A percentile compares a stretch with the other conserved stretches of the same genome.
phyloP scores from a whole-genome alignment of 345 rosid genomes.

The Turnera subulata region DNA sequence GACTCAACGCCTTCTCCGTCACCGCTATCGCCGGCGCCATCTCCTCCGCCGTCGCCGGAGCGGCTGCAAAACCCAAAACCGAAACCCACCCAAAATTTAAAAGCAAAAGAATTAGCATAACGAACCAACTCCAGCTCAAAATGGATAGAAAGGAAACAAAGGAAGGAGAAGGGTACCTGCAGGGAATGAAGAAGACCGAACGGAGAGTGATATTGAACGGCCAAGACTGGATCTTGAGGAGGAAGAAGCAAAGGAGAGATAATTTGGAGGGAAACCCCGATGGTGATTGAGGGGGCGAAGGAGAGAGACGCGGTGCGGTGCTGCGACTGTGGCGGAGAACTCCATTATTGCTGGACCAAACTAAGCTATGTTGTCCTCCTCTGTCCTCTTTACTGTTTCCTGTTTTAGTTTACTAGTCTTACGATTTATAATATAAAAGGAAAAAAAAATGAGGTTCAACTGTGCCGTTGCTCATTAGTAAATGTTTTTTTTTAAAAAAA shows the following conservation, averaged over 20 bases:
- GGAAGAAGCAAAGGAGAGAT: slow-evolving; percentile 39
- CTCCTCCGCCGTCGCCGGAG: slow-evolving; percentile 46
- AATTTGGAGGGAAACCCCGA: slow-evolving; percentile 17
- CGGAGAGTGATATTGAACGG: slow-evolving; percentile 34
- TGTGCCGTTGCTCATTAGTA: too few species aligned
- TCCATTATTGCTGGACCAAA: slow-evolving; percentile 34
- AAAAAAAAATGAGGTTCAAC: too few species aligned
- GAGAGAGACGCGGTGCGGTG: slow-evolving; percentile 19
- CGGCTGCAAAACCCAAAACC: slow-evolving; percentile 9
- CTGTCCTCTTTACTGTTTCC: too few species aligned
- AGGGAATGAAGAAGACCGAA: slow-evolving; percentile 50
- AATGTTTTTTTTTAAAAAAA: too few species aligned
- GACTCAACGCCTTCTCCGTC: slow-evolving; percentile 74
- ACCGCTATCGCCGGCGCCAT: slow-evolving; percentile 67
- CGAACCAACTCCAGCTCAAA: neutral
- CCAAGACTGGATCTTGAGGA: slow-evolving; percentile 30
- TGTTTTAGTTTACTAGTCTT: too few species aligned
- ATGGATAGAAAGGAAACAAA: neutral
- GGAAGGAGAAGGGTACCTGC: slow-evolving; percentile 31
- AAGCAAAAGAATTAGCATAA: neutral
- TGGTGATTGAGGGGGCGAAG: slow-evolving; percentile 29
- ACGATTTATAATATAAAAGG: too few species aligned
- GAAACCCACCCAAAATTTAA: too few species aligned
- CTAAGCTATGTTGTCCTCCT: too few species aligned
- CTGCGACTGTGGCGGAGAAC: slow-evolving; percentile 30